A percentile compares a stretch with the other conserved stretches of the same genome.
phyloP scores from a whole-genome alignment of 2,329 filamentous ascomycete genomes.

The Fusarium hainanense region DNA sequence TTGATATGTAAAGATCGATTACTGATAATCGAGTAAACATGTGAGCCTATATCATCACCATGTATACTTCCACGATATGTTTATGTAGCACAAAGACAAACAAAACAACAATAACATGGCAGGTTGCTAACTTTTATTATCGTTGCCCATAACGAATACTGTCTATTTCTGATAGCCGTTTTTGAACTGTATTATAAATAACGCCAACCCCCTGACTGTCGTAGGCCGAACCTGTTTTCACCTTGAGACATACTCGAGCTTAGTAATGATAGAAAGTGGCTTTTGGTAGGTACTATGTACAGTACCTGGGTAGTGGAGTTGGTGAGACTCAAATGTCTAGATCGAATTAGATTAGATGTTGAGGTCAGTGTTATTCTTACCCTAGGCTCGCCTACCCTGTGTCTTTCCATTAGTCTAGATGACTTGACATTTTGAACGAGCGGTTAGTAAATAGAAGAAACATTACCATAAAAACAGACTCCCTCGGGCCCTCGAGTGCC shows the following conservation, averaged over 20 bases:
- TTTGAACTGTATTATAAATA: background rate
- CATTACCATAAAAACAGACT: background rate
- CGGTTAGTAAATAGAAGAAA: background rate
- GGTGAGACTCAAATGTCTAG: background rate
- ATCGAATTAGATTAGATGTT: background rate
- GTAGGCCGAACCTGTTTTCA: background rate
- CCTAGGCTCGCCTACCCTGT: background rate
- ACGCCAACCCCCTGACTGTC: background rate
- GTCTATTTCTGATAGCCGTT: background rate
- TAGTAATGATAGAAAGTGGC: background rate
- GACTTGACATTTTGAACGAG: background rate
- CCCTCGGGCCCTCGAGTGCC: slow-evolving; percentile 2
- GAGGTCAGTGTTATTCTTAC: background rate
- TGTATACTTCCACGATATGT: background rate
- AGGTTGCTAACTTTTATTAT: background rate
- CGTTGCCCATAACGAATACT: background rate
- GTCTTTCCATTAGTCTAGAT: background rate
- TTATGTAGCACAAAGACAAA: background rate
- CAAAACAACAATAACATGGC: background rate
- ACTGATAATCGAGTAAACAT: background rate
- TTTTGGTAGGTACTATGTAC: background rate
- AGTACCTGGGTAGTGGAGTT: background rate
- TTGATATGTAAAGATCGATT: background rate
- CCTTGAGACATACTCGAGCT: background rate
- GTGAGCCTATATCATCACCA: background rate